Evolutionary conservation across 257 asterid genomes (phyloP).

Genomic region (Nicotiana tomentosiformis): DNA sequence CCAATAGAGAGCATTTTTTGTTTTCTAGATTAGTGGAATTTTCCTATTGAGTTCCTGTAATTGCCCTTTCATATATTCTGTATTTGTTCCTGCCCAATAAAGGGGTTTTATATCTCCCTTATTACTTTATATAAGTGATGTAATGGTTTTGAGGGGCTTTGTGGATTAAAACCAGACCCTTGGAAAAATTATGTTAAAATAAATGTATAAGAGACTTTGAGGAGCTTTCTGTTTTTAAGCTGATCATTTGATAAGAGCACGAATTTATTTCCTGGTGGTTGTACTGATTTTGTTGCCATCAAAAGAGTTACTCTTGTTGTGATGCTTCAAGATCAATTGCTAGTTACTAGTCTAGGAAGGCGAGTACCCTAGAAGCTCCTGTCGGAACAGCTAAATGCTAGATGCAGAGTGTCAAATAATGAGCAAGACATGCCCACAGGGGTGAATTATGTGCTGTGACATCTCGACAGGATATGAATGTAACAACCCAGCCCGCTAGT

Average conservation of each 20-base stretch:
- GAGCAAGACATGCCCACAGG: too few species aligned
- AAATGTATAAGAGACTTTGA: not conserved
- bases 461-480: too few species aligned
- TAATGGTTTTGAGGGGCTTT: not conserved
- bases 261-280: not conserved
- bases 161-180: not conserved
- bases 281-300: not conserved
- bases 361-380: not conserved
- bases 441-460: too few species aligned
- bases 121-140: too few species aligned
- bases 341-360: not conserved
- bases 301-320: not conserved
- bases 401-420: not conserved
- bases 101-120: too few species aligned
- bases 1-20: too few species aligned
- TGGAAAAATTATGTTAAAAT: too few species aligned
- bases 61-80: too few species aligned
- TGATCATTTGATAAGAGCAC: not conserved
- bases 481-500: too few species aligned
- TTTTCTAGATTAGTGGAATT: too few species aligned
- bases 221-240: not conserved
- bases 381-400: not conserved
- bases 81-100: too few species aligned
- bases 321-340: not conserved
- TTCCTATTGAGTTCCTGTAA: too few species aligned